Evolutionary conservation across 2,329 filamentous ascomycete genomes (phyloP), one percentile per base, ranked within the genome.

Genomic region (Fusarium poae): DNA sequence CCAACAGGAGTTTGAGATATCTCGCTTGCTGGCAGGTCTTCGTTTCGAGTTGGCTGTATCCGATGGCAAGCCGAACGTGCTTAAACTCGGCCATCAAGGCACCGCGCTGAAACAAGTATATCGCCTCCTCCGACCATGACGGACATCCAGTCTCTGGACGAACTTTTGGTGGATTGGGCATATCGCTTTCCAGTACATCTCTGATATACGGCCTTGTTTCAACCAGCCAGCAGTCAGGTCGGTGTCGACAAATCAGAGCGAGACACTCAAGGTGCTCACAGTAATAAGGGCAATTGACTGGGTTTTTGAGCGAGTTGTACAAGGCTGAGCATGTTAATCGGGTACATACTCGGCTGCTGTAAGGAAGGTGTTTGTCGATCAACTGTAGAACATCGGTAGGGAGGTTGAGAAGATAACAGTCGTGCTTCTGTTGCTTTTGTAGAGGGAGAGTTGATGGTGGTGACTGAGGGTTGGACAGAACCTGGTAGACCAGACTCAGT

Each of bases 51-150:
- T 21, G 37, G 27, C 27, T 35, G 11, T 61, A 65, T 23, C 45
- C 65, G 43, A 65, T 29, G 35, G 46, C 51, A 32, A 50, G 25
- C 11, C 23, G 54, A 27, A 65, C 37, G 9, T 65, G 62, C 29
- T 25, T 25, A n/a, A 60, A 43, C 4, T 35, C 10, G 8, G 49
- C 13, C 35, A 52, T 25, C 20, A 60, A n/a, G 7, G 23, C 46
- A 34, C 35, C 42, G 7, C 1, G 3, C 10, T 4, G 3, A 13
- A 65, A 48, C 5, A 0, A 1, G 1, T 10, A 2, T 5, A 9
- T 3, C 0, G 1, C 1, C 20, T 9, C 3, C 16, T 11, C 5
- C 16, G 2, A 1, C 44, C 59, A 63, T 2, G 12, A 18, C 3
- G 4, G 9, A 16, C 20, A 11, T 3, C 1, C 0, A 6, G 1